Evolutionary conservation across 192 early-diverging fungal species (phyloP), one percentile per base, ranked within the genome.

Genomic region (Linnemannia schmuckeri): DNA sequence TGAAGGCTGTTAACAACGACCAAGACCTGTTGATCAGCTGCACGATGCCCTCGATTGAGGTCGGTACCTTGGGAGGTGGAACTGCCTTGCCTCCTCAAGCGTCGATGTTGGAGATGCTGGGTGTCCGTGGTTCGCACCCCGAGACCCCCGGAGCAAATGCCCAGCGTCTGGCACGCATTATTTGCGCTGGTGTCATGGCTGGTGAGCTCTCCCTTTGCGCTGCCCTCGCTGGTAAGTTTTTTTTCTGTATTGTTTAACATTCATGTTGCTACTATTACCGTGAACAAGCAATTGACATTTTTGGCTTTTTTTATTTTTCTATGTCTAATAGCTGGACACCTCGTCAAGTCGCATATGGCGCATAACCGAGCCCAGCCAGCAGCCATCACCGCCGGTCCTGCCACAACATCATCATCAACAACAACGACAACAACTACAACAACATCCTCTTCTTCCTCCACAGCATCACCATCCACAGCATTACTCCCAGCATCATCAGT

Each of bases 1-100:
- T 98, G 97, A 96, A 97, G 89, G 92, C 95, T 49, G 89, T 94
- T 57, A 96, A 97, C 81, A 85, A 92, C 49, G 95, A 93, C 20
- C 83, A 90, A 47, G 96, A 98, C 77, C 90, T 98, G 72, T 94
- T 94, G 78, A 95, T 98, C 74, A 96, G 95, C 27, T 96, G 96
- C 82, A 96, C 94, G 1, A 98, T 98, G 97, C 97, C 97, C 3
- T 95, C 95, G 74, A 95, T 98, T 55, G 97, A 98, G 80, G 97
- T 98, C 24, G 97, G 97, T 33, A 98, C 97, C 3, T 91, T 98
- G 72, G 97, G 97, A 33, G 97, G 97, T 57, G 97, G 97, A 22
- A 98, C 97, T 0, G 91, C 92, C 37, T 72, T 98, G 68, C 93
- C 94, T 66, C 94, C 97, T 6, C 97, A 98, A 84, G 92, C 94